Evolutionary conservation across 2,329 filamentous ascomycete species (phyloP), one percentile per base, ranked within the genome.

Genomic region (Phialophora tarda): DNA sequence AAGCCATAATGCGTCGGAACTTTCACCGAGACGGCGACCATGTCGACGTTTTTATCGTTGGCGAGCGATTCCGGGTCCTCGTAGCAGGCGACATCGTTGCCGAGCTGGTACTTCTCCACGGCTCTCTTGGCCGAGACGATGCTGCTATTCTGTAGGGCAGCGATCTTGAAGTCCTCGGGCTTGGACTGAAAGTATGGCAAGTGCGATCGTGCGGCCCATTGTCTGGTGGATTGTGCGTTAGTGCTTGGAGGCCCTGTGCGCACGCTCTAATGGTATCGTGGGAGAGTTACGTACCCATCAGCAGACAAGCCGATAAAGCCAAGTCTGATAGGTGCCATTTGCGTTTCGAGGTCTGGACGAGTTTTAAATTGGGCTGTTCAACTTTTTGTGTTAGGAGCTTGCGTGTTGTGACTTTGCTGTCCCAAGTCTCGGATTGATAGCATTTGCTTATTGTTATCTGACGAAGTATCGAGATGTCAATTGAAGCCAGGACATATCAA

Each of bases 11-110:
- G 86, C 0, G 78, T 77, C 61, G 87, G 84, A 0, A 86, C 85
- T 2, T 84, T 79, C 0, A 84, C 86, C 48, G 75, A 78, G 67
- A 82, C 82, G 7, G 87, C 82, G 0, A 89, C 82, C 0, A 88
- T 75, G 14, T 88, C 83, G 11, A 88, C 76, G 12, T 83, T 76
- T 0, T 76, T 68, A 63, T 87, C 84, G 0, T 75, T 74, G 0
- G 83, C 83, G 0, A 88, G 51, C 14, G 62, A 54, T 2, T 60
- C 62, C 7, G 60, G 75, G 0, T 78, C 76, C 61, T 82, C 84
- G 63, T 87, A 87, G 0, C 82, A 77, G n/a, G 78, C 79, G 1
- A 80, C 81, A 2, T 73, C 73, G 0, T 74, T 58, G 0, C 78
- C 72, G 0, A 86, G 77, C 0, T 77, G 72, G 71, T 80, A 85